Base-by-base conservation (phyloP, 768 basidiomycete species). In the Ephemerocybe angulata region DNA sequence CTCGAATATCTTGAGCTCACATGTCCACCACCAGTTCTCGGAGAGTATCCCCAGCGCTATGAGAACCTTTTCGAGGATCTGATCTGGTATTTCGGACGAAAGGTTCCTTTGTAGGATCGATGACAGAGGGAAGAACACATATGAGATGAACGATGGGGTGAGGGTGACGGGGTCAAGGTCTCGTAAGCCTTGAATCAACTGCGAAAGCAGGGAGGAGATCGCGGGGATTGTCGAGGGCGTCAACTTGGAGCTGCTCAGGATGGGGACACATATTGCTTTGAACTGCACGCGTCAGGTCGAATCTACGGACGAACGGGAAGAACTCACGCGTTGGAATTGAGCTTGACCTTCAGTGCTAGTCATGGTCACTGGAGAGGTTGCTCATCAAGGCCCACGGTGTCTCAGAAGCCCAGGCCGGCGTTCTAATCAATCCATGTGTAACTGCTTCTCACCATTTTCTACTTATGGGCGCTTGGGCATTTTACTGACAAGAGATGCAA, bases 91-190 rank as follows among this genome's bases (percentile, higher is more conserved):
- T 13, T 79, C 73, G 5, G 78, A 64, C 2, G 85, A 79, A 15
- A 79, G 63, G 65, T 94, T 92, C 29, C 90, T 85, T 47, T 88
- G 85, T 31, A 98, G 78, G 48, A 97, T 83, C 27, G 85, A 82
- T 2, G 93, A 93, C 37, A 98, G 68, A 3, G 96, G 96, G 62
- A 93, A 88, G 70, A 95, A 90, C 27, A 85, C 75, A 67, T 98
- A 98, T 42, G 88, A 86, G 41, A 92, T 82, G 46, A 93, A 53
- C 11, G 57, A 46, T 31, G 76, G 15, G 81, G 79, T 0, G 81
- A 65, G 1, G 80, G 75, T 31, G 92, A 76, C 25, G 59, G 53
- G 54, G 73, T 69, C 12, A 71, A 59, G 10, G 5, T 75, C 70
- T n/a, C 65, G 66, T 40, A 93, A 72, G 6, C 70, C 67, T 7